Evolutionary conservation across 306 rosid genomes (phyloP).

Genomic region (Acacia crassicarpa): DNA sequence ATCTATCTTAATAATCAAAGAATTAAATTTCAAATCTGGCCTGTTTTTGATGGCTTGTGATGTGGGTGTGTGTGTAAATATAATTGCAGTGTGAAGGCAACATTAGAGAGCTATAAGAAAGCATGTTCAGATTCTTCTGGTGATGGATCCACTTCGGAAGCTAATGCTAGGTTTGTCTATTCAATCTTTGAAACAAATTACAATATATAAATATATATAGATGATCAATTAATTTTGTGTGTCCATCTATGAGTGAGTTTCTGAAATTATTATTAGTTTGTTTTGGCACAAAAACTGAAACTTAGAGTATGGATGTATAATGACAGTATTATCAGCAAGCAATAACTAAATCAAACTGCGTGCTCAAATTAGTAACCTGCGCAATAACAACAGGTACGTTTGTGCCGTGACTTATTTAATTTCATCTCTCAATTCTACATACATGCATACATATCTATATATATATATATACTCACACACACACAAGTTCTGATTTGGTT

Average conservation of each 20-base stretch:
- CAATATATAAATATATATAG: too few relatives aligned
- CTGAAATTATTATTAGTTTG: neutral
- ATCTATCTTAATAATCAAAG: neutral
- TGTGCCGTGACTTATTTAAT: neutral
- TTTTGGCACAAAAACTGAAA: neutral
- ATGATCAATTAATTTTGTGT: neutral
- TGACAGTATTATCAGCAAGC: constrained; percentile 89
- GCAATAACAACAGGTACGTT: constrained; percentile 65
- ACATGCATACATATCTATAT: too few relatives aligned
- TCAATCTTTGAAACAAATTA: too few relatives aligned
- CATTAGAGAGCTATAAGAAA: too few relatives aligned
- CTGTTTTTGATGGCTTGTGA: neutral
- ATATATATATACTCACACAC: too few relatives aligned
- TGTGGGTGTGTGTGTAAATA: neutral
- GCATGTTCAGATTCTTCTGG: too few relatives aligned
- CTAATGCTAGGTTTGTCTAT: too few relatives aligned
- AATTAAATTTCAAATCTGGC: too few relatives aligned
- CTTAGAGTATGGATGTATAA: constrained; percentile 2
- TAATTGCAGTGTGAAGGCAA: too few relatives aligned
- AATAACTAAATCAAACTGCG: constrained; percentile 57
- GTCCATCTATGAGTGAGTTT: neutral
- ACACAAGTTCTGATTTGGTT: neutral
- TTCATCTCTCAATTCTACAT: neutral
- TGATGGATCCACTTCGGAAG: too few relatives aligned
- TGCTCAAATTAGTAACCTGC: neutral